Conservation (phyloP, 1,284 basidiomycete species). For the Neotropicomus parvogracilis region DNA sequence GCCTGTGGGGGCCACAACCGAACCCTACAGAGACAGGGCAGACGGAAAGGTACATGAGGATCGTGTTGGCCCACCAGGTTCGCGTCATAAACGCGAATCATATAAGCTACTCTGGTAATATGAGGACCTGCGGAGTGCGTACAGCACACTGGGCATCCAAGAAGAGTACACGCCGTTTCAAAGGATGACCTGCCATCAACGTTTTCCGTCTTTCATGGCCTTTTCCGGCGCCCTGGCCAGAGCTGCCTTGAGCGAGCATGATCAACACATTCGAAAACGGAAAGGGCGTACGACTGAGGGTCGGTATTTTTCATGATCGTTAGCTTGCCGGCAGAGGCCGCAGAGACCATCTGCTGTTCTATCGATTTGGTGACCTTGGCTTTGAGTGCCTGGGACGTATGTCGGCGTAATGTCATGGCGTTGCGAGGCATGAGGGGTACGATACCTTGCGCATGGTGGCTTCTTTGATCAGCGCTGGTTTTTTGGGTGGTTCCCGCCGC, state of each 20-base stretch:
- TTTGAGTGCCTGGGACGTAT: conserved; percentile 59
- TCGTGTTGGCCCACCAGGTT: background rate
- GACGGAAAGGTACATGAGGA: background rate
- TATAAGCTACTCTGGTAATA: conserved; percentile 6
- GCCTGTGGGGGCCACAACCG: background rate
- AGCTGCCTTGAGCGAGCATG: conserved; percentile 9
- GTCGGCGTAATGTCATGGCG: background rate
- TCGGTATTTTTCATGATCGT: conserved; percentile 80
- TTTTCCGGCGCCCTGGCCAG: conserved; percentile 26
- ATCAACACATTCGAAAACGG: background rate
- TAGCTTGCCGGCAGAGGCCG: conserved; percentile 81
- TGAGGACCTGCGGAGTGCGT: background rate
- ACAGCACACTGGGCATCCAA: background rate
- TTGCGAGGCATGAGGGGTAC: background rate
- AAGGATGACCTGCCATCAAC: conserved; percentile 13
- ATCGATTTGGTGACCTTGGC: conserved; percentile 88
- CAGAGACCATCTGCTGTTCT: conserved; percentile 83
- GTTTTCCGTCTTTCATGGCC: conserved; percentile 15
- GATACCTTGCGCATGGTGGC: conserved; percentile 65
- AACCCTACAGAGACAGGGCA: background rate
- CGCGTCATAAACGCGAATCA: conserved; percentile 4
- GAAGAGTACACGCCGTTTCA: conserved; percentile 7
- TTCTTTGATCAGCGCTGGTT: conserved; percentile 61
- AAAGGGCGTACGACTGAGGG: conserved; percentile 38
- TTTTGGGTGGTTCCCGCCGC: conserved; percentile 70